Evolutionary conservation across 1,139 yeast species (phyloP).

Genomic region (Zygoascus hellenicus): DNA sequence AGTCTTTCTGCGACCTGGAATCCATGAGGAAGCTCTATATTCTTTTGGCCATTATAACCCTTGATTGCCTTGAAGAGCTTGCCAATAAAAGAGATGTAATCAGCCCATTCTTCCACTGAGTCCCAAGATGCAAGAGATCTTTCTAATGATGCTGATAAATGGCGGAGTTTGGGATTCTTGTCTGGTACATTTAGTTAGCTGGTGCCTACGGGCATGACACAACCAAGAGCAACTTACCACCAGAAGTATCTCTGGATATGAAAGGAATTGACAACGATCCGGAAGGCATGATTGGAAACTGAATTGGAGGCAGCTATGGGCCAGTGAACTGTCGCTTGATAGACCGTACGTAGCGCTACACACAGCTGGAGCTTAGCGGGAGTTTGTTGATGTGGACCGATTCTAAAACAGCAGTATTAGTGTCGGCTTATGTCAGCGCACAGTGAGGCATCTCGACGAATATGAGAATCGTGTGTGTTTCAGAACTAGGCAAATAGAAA

Average conservation of each 20-base stretch:
- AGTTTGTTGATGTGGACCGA: no score
- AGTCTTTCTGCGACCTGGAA: constrained; percentile 36
- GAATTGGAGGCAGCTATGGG: neutral
- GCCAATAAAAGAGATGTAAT: constrained; percentile 82
- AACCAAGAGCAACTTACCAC: constrained; percentile 17
- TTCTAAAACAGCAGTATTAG: no score
- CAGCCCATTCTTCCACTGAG: constrained; percentile 96
- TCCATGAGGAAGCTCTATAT: constrained; percentile 38
- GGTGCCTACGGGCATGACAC: no score
- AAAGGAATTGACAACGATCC: constrained; percentile 5
- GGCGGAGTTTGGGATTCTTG: constrained; percentile 53
- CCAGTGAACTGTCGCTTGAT: neutral
- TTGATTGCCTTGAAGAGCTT: constrained; percentile 67
- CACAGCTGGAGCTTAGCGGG: neutral
- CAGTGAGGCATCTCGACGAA: no score
- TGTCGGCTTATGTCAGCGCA: neutral
- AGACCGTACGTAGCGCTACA: neutral
- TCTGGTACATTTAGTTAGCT: neutral
- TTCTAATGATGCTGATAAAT: constrained; percentile 61
- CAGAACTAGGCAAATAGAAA: no score
- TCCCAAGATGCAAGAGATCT: constrained; percentile 76
- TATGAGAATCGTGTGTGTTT: no score
- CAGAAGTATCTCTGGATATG: constrained; percentile 6
- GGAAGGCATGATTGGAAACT: constrained; percentile 4
- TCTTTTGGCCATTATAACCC: constrained; percentile 17